Conservation (phyloP, 352 stramenopile genomes). For the Sclerospora graminicola region DNA sequence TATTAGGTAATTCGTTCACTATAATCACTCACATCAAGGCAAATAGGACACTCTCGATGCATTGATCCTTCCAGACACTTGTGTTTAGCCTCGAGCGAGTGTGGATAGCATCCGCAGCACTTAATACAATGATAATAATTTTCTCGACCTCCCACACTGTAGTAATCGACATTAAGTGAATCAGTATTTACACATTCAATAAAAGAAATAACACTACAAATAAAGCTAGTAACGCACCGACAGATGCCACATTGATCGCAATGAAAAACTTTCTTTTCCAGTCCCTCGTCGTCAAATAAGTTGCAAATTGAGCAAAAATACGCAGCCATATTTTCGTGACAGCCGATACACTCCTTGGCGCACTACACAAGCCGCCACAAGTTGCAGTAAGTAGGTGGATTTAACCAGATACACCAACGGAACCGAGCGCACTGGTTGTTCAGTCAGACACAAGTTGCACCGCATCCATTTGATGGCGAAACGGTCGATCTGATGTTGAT, state of each 20-base stretch:
- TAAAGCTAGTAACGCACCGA: slow-evolving; percentile 21
- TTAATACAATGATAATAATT: slow-evolving; percentile 76
- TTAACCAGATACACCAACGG: background rate
- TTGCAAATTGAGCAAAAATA: slow-evolving; percentile 71
- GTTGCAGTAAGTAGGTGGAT: background rate
- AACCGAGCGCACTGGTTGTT: slow-evolving; percentile 37
- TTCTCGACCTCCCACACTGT: slow-evolving; percentile 56
- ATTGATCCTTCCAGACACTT: slow-evolving; percentile 73
- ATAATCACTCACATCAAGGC: slow-evolving; percentile 38
- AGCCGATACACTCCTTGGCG: slow-evolving; percentile 36
- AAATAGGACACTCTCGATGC: slow-evolving; percentile 76
- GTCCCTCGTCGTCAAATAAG: slow-evolving; percentile 56
- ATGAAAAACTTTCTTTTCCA: slow-evolving; percentile 60
- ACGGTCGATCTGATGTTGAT: slow-evolving; percentile 65
- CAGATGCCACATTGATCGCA: slow-evolving; percentile 72
- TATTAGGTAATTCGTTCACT: background rate
- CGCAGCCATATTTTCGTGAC: slow-evolving; percentile 32
- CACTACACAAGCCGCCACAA: slow-evolving; percentile 21
- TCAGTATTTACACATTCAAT: background rate
- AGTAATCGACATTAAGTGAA: background rate
- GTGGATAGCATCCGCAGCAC: slow-evolving; percentile 72
- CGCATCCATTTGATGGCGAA: slow-evolving; percentile 62
- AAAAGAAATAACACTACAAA: background rate
- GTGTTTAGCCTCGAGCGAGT: slow-evolving; percentile 58
- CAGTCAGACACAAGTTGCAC: slow-evolving; percentile 44